Base-by-base conservation (phyloP, 768 basidiomycete species). In the Agaricus blazei region DNA sequence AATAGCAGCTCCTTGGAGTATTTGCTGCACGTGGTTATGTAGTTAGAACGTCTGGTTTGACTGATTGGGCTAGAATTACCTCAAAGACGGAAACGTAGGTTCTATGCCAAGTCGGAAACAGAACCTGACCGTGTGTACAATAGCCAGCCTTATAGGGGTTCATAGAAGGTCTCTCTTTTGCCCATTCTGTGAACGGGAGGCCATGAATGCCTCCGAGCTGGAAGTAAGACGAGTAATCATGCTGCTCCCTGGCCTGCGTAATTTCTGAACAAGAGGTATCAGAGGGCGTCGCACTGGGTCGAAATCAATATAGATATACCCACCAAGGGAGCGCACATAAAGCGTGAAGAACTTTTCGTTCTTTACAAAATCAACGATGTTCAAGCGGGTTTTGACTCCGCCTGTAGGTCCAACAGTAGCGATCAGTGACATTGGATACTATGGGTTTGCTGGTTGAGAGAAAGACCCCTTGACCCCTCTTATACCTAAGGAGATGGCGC, bases 61-160 rank as follows among this genome's bases (percentile, higher is more conserved):
- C 26, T 3, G n/a, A 6, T 15, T 1, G 40, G 26, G 42, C 44
- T 27, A 4, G 12, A 26, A 12, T 34, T 48, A 80, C 81, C 71
- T 84, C 81, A 54, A 72, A 75, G 2, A 81, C 63, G 23, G 73
- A 63, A 29, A 82, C 63, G 59, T 82, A 82, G 3, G 79, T 77
- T 50, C 82, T 67, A 60, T 84, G 81, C 76, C 78, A 82, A 8
- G 77, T 79, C 9, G 80, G 80, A 69, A 82, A 82, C 9, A 81
- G 65, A 9, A 75, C 68, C 0, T 73, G 73, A 23, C 76, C 77
- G 62, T 84, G 82, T 23, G 72, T 74, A 62, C 81, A 83, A 60
- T 83, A 82, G 3, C 80, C 81, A 15, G 70, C 67, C 67, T 68
- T 72, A 9, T 63, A 54, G 0, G 59, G 57, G 34, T 70, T 57